Base-by-base conservation (phyloP, 208 protist genomes). In the Trypanosoma cruzi region DNA sequence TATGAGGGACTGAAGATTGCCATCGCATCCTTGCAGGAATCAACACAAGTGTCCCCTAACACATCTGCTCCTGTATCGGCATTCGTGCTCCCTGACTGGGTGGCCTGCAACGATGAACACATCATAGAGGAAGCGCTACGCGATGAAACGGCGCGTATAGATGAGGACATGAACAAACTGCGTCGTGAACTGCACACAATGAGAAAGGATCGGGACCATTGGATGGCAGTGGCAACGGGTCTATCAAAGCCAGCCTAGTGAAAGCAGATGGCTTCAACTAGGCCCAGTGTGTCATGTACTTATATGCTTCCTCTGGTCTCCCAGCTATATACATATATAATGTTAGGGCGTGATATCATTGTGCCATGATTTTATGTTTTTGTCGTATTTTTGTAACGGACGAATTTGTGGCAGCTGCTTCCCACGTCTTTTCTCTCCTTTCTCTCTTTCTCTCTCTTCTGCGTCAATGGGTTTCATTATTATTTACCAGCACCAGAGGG, bases 131-230 rank as follows among this genome's bases (percentile, higher is more conserved):
- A 64, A 44, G 54, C 65, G 56, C n/a, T 81, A 24, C 69, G 68
- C 22, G 20, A 52, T 8, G 70, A 81, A 32, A 55, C 61, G 28
- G 40, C 29, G n/a, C 54, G 58, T 20, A 14, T 81, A 11, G 70
- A 81, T 53, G 71, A 34, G 26, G 76, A 81, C 42, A 64, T 75
- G 76, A 50, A 71, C 2, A 22, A 32, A 26, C 52, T 81, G 31
- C 71, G 71, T 26, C 46, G 28, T 26, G 55, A 70, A 49, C 24
- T 80, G 32, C 18, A 22, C 22, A n/a, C 26, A 53, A 58, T 55
- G 28, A 46, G 18, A 59, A 20, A 29, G 26, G 76, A 81, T 18
- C 62, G 76, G 2, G 76, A 81, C 48, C 56, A 76, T 55, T 81
- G 76, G 76, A 69, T 58, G 52, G 40, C 50, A n/a, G 13, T 68